Percentiles rank a stretch among this genome's conserved stretches.
Evolutionary conservation across 805 yeast genomes (phyloP).

Genomic region (Starmerella tilneyi): DNA sequence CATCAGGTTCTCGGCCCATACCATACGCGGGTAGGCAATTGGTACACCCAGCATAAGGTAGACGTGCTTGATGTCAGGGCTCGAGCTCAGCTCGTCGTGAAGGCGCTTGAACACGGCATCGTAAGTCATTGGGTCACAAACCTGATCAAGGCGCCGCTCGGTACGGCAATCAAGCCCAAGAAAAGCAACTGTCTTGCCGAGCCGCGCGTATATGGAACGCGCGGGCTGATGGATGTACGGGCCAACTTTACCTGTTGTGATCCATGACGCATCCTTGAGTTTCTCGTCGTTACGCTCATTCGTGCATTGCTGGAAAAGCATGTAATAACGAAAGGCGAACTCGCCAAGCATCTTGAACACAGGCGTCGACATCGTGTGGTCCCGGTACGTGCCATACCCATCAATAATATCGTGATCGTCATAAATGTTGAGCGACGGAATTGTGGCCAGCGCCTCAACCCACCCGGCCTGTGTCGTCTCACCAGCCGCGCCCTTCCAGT

Average conservation of each 20-base stretch:
- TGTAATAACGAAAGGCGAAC: slow-evolving; percentile 72
- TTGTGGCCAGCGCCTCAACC: slow-evolving; percentile 67
- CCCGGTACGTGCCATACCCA: slow-evolving; percentile 84
- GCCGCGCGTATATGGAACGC: slow-evolving; percentile 58
- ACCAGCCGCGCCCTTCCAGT: slow-evolving; percentile 63
- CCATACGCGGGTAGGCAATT: slow-evolving; percentile 85
- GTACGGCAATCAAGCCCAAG: slow-evolving; percentile 88
- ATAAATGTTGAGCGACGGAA: slow-evolving; percentile 75
- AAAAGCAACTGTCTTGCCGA: slow-evolving; percentile 65
- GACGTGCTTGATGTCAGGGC: slow-evolving; percentile 59
- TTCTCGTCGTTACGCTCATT: slow-evolving; percentile 37
- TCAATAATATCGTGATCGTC: slow-evolving; percentile 97
- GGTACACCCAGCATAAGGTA: slow-evolving; percentile 87
- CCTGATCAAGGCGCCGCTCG: slow-evolving; percentile 57
- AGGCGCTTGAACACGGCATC: slow-evolving; percentile 50
- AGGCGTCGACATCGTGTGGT: slow-evolving; percentile 59
- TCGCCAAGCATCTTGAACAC: slow-evolving; percentile 65
- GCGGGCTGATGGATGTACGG: slow-evolving; percentile 58
- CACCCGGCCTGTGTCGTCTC: slow-evolving; percentile 54
- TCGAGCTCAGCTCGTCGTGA: slow-evolving; percentile 41
- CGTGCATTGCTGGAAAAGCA: slow-evolving; percentile 84
- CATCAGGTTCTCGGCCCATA: slow-evolving; percentile 74
- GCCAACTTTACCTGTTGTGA: slow-evolving; percentile 48
- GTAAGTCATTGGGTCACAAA: slow-evolving; percentile 51
- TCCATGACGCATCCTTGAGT: slow-evolving; percentile 48